These are phyloP conservation scores for Entomortierella parvispora DNA, from an alignment of 192 early-diverging fungal genomes.

Conservation along the genomic window DNA sequence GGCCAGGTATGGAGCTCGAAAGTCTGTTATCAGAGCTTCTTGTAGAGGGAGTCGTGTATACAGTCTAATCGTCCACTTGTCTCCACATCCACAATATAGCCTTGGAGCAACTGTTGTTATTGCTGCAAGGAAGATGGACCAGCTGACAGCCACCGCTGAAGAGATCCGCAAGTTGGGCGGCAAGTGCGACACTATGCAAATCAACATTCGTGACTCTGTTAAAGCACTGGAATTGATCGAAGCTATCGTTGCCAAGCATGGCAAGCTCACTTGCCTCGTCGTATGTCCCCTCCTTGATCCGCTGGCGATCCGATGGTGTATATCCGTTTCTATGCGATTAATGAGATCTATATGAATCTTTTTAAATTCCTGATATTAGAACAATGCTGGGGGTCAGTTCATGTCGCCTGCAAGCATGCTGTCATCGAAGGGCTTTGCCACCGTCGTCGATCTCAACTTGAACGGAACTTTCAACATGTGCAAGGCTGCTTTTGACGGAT, in stretches of 20 bases:
- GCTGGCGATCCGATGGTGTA: no score
- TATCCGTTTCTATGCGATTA: not conserved
- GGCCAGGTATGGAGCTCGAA: slow-evolving; percentile 24
- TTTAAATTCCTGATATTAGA: slow-evolving; percentile 6
- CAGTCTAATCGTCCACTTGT: not conserved
- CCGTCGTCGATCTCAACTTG: slow-evolving; percentile 62
- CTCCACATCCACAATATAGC: slow-evolving; percentile 1
- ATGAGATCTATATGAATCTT: not conserved
- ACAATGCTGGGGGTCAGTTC: slow-evolving; percentile 52
- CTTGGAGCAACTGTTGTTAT: slow-evolving; percentile 61
- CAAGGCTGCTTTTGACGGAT: slow-evolving; percentile 56
- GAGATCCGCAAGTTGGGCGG: slow-evolving; percentile 53
- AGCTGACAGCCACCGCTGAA: slow-evolving; percentile 37
- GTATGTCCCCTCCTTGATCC: slow-evolving; percentile 14
- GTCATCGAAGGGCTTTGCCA: slow-evolving; percentile 45
- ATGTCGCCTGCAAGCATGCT: slow-evolving; percentile 49
- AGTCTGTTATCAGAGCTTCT: not conserved
- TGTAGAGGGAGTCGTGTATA: not conserved
- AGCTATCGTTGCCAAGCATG: slow-evolving; percentile 48
- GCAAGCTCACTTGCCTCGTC: slow-evolving; percentile 44
- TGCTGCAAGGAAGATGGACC: slow-evolving; percentile 55
- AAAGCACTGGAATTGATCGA: slow-evolving; percentile 40
- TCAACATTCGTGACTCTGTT: slow-evolving; percentile 50
- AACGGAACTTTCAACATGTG: slow-evolving; percentile 63
- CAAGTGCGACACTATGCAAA: slow-evolving; percentile 43